Conservation (phyloP, 352 stramenopile species). For the Globisporangium okanoganense region DNA sequence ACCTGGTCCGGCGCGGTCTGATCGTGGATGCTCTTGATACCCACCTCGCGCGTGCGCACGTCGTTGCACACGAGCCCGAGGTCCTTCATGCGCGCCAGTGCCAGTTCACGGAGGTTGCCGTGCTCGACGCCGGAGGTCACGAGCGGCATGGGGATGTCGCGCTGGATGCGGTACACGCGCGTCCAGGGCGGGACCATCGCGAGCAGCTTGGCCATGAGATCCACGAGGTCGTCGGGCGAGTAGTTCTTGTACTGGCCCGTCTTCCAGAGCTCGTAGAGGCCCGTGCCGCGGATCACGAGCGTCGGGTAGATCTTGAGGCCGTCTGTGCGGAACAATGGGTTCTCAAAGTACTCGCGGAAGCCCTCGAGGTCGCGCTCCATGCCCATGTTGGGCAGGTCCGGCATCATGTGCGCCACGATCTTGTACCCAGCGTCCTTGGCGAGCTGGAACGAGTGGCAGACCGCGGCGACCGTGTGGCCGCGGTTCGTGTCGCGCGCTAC, state of each 20-base stretch:
- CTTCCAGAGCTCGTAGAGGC: conserved; percentile 98
- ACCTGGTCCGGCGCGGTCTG: conserved; percentile 92
- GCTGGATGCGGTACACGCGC: conserved; percentile 94
- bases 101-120: conserved; percentile 94
- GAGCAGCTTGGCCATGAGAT: conserved; percentile 93
- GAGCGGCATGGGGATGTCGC: conserved; percentile 98
- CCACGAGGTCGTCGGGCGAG: conserved; percentile 77
- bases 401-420: conserved; percentile 98
- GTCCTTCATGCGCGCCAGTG: conserved; percentile 91
- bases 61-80: conserved; percentile 92
- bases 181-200: conserved; percentile 95
- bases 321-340: conserved; percentile 93
- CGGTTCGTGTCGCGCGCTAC: conserved; percentile 91
- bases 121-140: conserved; percentile 96
- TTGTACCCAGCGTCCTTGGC: conserved; percentile 97
- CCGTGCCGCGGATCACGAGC: conserved; percentile 95
- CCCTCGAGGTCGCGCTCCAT: conserved; percentile 94
- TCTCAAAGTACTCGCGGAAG: conserved; percentile 97
- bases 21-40: conserved; percentile 97
- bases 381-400: conserved; percentile 96
- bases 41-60: conserved; percentile 94
- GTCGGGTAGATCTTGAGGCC: conserved; percentile 97
- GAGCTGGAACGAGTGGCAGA: conserved; percentile 69
- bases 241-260: conserved; percentile 92
- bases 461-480: conserved; percentile 94